Conservation (phyloP, 805 yeast genomes). For the Scheffersomyces spartinae region DNA sequence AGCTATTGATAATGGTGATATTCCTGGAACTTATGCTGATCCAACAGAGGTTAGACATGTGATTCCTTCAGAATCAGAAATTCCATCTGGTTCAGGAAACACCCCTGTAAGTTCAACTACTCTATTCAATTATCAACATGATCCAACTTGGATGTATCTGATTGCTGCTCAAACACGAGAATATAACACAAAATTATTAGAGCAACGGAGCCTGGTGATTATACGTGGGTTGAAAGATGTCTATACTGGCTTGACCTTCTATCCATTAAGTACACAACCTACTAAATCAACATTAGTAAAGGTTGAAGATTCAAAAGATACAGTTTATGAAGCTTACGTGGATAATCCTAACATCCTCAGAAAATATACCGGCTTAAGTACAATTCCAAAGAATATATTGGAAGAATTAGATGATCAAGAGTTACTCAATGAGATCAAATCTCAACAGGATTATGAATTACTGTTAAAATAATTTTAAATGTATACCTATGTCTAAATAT, state of each 20-base stretch:
- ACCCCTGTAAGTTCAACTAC: conserved; percentile 32
- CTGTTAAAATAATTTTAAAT: no score
- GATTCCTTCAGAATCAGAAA: conserved; percentile 5
- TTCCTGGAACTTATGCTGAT: conserved; percentile 62
- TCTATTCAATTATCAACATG: conserved; percentile 32
- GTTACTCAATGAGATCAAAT: no score
- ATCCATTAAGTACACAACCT: conserved; percentile 72
- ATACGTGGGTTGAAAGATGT: conserved; percentile 61
- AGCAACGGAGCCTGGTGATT: conserved; percentile 42
- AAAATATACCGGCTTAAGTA: conserved; percentile 52
- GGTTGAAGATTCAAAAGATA: conserved; percentile 13
- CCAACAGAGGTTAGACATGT: conserved; percentile 35
- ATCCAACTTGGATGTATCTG: conserved; percentile 76
- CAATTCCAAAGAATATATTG: conserved; percentile 48
- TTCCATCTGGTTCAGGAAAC: conserved; percentile 21
- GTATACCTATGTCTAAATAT: no score
- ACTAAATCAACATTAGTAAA: conserved; percentile 21
- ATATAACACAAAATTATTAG: conserved; percentile 53
- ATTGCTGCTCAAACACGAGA: conserved; percentile 71
- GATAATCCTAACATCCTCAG: conserved; percentile 34
- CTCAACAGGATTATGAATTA: no score
- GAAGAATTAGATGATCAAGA: conserved; percentile 47
- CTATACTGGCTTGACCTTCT: conserved; percentile 73
- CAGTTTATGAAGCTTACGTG: conserved; percentile 35
- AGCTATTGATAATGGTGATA: conserved; percentile 49